A percentile compares a stretch with the other conserved stretches of the same genome.
phyloP scores from a whole-genome alignment of 139 green algal genomes.

The Coelastrella sp. region DNA sequence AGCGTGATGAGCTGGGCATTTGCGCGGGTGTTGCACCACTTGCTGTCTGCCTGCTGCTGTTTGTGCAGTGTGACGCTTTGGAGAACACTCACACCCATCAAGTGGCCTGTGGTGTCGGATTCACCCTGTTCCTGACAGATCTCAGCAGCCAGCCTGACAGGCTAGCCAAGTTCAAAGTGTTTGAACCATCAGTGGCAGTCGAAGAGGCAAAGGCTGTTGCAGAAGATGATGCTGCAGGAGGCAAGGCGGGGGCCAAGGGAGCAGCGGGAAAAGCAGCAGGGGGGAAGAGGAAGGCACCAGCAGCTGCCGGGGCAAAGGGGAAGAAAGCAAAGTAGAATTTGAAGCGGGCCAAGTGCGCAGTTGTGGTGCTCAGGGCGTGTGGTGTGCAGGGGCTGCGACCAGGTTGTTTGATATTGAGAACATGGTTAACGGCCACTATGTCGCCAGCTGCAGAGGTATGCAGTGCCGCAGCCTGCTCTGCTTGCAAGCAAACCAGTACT shows the following conservation, averaged over 20 bases:
- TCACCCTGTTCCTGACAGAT: constrained; percentile 88
- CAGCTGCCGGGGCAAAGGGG: constrained; percentile 51
- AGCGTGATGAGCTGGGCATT: neutral
- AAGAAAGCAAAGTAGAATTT: constrained; percentile 53
- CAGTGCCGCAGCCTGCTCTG: too few relatives aligned
- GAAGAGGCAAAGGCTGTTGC: constrained; percentile 30
- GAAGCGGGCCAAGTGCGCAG: too few relatives aligned
- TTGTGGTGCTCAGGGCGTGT: too few relatives aligned
- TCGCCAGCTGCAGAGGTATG: too few relatives aligned
- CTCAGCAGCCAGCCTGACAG: constrained; percentile 29
- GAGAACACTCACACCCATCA: constrained; percentile 67
- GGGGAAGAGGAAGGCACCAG: constrained; percentile 48
- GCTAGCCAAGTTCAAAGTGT: constrained; percentile 7
- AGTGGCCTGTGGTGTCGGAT: constrained; percentile 84
- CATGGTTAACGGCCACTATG: too few relatives aligned
- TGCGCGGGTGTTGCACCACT: neutral
- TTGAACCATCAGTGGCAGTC: constrained; percentile 27
- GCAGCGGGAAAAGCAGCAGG: constrained; percentile 44
- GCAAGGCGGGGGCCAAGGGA: constrained; percentile 35
- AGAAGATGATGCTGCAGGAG: constrained; percentile 28
- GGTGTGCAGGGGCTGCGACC: too few relatives aligned
- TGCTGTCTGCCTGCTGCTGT: neutral
- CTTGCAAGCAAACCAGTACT: too few relatives aligned
- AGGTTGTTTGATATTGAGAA: too few relatives aligned
- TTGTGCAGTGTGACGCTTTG: constrained; percentile 62